Evolutionary conservation across 108 stramenopile species (phyloP), one percentile per base, ranked within the genome.

Genomic region (Bacterosira constricta): DNA sequence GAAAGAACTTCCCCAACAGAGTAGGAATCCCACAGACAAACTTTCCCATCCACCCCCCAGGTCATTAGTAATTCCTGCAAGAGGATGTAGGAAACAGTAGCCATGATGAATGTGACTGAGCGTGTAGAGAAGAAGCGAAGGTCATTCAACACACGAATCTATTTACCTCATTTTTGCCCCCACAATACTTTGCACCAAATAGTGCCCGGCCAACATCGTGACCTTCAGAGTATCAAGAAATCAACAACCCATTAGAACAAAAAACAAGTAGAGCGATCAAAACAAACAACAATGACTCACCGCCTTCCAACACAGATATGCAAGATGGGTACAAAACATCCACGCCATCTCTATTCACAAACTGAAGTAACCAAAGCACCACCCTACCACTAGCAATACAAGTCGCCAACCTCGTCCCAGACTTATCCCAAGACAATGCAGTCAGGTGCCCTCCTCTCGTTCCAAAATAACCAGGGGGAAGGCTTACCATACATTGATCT

Each of bases 1-100:
- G 82, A 83, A 31, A 44, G 37, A 17, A 91, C 76, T 58, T 89
- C 69, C 10, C 85, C 90, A 8, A 60, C 41, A 7, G 86, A 84
- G 12, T 60, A 52, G 9, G 90, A 85, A 57, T 90, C 88, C 93
- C 93, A 94, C 23, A 94, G 61, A 55, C 88, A 91, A 13, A 94
- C 59, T 38, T 75, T 84, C 5, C 93, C 93, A 66, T 94, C 93
- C 8, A 92, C 85, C 25, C 93, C 86, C 93, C 93, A 94, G 5
- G 93, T 88, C 31, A 94, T 17, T n/a, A 94, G 51, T 46, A 91
- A 66, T 34, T 91, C 76, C 62, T 92, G 63, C 42, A 1, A 38
- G 10, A 42, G 2, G 13, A 31, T 51, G 49, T 3, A 18, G 52
- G 31, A 17, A n/a, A 15, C 9, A 10, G 9, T 27, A 38, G 26